Conservation (phyloP, 805 yeast species). For the Saturnispora dispora region DNA sequence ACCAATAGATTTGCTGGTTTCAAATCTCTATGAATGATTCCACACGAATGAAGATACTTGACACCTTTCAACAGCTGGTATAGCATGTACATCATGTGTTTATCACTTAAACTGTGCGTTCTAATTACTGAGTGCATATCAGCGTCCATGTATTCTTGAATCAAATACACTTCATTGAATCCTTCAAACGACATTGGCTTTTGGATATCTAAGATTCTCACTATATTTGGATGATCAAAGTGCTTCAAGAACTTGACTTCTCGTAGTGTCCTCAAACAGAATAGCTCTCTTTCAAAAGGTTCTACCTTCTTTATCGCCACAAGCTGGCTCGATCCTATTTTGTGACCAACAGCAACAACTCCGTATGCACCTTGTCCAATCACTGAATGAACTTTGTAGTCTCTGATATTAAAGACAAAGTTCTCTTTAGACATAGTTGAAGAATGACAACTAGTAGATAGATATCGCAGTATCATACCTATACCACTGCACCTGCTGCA, state of each 20-base stretch:
- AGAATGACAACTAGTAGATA: neutral
- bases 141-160: constrained; percentile 72
- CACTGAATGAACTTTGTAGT: constrained; percentile 49
- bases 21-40: constrained; percentile 67
- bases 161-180: constrained; percentile 63
- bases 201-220: constrained; percentile 56
- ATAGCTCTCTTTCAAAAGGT: constrained; percentile 57
- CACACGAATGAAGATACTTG: constrained; percentile 62
- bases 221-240: constrained; percentile 67
- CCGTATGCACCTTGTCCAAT: constrained; percentile 84
- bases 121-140: constrained; percentile 58
- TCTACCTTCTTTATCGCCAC: constrained; percentile 75
- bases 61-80: constrained; percentile 66
- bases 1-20: constrained; percentile 66
- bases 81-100: constrained; percentile 60
- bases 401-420: constrained; percentile 52
- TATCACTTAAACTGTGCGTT: constrained; percentile 49
- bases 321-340: constrained; percentile 44
- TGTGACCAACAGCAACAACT: constrained; percentile 61
- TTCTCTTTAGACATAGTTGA: constrained; percentile 28
- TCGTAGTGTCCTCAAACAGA: constrained; percentile 61
- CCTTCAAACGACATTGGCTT: constrained; percentile 49
- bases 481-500: neutral
- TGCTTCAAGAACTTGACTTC: constrained; percentile 59
- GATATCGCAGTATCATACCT: neutral